These are phyloP conservation scores for Bolboschoenoplectus hybrid DNA, from an alignment of 202 grass and related monocot species.

Conservation along the genomic window DNA sequence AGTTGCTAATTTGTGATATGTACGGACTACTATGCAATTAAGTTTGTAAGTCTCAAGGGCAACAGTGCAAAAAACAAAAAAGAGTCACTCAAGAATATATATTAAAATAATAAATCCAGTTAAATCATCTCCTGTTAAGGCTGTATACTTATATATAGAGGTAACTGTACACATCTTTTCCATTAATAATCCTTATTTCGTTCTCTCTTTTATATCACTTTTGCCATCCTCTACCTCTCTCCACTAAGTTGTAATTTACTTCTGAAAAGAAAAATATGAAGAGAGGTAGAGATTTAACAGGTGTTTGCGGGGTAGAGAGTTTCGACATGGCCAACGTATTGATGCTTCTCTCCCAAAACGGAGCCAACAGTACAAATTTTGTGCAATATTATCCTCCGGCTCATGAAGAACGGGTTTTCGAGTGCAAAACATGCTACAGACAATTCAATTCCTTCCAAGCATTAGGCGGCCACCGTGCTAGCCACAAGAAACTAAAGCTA, in stretches of 20 bases:
- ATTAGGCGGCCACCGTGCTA: slow-evolving; percentile 75
- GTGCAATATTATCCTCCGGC: slow-evolving; percentile 3
- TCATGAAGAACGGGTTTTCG: slow-evolving; percentile 58
- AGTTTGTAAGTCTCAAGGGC: slow-evolving; percentile 13
- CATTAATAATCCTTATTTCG: slow-evolving; percentile 5
- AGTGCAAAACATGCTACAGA: slow-evolving; percentile 83
- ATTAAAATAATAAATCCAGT: not conserved
- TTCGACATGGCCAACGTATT: slow-evolving; percentile 57
- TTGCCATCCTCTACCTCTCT: not conserved
- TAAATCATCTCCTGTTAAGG: not conserved
- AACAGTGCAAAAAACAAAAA: slow-evolving; percentile 20
- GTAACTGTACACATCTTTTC: not conserved
- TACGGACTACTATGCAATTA: not conserved
- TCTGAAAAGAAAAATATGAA: slow-evolving; percentile 22
- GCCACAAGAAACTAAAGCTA: slow-evolving; percentile 65
- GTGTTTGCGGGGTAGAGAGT: slow-evolving; percentile 29
- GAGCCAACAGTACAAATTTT: not conserved
- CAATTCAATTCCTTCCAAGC: slow-evolving; percentile 80
- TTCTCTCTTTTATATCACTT: not conserved
- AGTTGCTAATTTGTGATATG: not conserved
- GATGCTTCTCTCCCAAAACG: slow-evolving; percentile 49
- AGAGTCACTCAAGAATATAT: not conserved
- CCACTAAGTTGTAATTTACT: not conserved
- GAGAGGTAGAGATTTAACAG: slow-evolving; percentile 24
- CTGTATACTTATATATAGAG: slow-evolving; percentile 14